Conservation (phyloP, 257 asterid species). For the Oldenlandia corymbosa region DNA sequence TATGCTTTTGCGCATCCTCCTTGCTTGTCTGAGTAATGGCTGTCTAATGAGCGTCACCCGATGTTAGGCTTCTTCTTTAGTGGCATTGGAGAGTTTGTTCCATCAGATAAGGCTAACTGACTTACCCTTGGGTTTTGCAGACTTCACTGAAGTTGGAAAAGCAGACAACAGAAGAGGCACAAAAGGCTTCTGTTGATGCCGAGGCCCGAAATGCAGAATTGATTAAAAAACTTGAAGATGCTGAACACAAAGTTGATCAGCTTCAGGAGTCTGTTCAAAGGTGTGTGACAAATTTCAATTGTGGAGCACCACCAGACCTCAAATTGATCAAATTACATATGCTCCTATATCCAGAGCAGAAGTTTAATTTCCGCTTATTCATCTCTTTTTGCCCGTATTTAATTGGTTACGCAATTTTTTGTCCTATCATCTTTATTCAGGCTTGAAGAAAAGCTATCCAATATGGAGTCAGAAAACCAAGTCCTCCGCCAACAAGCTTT, state of each 20-base stretch:
- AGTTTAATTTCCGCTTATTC: not conserved
- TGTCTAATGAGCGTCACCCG: not conserved
- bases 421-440: conserved; percentile 34
- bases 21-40: not conserved
- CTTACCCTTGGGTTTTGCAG: conserved; percentile 29
- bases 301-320: not conserved
- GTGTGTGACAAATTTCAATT: conserved; percentile 28
- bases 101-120: not conserved
- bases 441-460: conserved; percentile 91
- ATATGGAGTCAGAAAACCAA: conserved; percentile 94
- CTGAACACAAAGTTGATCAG: conserved; percentile 67
- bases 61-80: not conserved
- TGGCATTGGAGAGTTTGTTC: not conserved
- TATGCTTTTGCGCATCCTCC: not conserved
- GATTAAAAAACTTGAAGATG: conserved; percentile 57
- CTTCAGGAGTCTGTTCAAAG: conserved; percentile 86
- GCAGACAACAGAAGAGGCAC: conserved; percentile 63
- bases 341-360: not conserved
- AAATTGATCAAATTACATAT: not conserved
- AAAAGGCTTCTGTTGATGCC: conserved; percentile 51
- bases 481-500: conserved; percentile 97
- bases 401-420: not conserved
- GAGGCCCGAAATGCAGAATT: conserved; percentile 56
- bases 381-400: not conserved
- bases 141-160: conserved; percentile 66